Evolutionary conservation across 2,329 filamentous ascomycete genomes (phyloP).

Genomic region (Penicillium sp.): DNA sequence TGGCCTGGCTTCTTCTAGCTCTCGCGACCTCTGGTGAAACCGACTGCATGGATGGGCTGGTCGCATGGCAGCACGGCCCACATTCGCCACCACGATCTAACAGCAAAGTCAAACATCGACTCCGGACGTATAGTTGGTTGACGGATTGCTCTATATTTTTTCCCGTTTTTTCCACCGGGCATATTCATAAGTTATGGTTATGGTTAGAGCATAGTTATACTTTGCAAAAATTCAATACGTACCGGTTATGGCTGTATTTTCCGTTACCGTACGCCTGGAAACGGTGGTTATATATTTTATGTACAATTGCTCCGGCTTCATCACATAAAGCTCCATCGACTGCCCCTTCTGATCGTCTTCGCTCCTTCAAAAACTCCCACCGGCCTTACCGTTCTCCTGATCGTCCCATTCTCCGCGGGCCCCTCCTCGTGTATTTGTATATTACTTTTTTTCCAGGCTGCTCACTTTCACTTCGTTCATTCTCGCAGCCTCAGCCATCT

Average conservation of each 20-base stretch:
- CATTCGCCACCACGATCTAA: neutral
- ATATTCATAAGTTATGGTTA: neutral
- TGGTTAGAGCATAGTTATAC: neutral
- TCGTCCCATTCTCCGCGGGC: neutral
- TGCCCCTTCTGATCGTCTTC: neutral
- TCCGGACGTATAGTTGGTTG: neutral
- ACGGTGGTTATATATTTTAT: neutral
- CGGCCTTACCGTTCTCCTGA: neutral
- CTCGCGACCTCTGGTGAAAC: neutral
- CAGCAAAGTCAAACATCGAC: neutral
- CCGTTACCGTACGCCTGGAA: constrained; percentile 4
- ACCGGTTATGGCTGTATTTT: constrained; percentile 6
- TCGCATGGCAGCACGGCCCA: constrained; percentile 5
- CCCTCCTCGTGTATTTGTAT: neutral
- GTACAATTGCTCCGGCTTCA: neutral
- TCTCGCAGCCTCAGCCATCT: neutral
- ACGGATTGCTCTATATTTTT: neutral
- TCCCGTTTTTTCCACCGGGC: neutral
- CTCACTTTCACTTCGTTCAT: neutral
- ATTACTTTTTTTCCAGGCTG: neutral
- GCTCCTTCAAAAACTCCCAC: neutral
- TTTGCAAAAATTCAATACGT: constrained; percentile 3
- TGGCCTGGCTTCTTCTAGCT: neutral
- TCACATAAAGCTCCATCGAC: neutral
- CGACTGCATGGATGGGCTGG: neutral